These are phyloP conservation scores for Casuarina equisetifolia DNA, from an alignment of 306 rosid genomes.

Conservation along the genomic window DNA sequence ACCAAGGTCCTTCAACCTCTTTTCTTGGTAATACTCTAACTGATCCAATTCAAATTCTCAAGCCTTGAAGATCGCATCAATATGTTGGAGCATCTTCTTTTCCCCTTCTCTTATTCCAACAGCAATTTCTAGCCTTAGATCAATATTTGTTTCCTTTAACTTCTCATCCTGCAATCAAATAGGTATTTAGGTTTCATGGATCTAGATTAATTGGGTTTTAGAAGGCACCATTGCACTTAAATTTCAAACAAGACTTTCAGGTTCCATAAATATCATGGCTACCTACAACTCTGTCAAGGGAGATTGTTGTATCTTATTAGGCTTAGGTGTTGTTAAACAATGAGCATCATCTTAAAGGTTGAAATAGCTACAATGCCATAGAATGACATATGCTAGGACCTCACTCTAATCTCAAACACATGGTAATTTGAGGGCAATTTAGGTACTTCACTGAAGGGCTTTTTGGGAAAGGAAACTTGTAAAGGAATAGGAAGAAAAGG, in stretches of 20 bases:
- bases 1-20: constrained; percentile 95
- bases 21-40: constrained; percentile 84
- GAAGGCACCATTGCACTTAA: not conserved
- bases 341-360: not conserved
- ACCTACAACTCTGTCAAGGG: not conserved
- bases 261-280: not conserved
- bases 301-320: not conserved
- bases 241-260: not conserved
- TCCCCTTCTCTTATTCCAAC: constrained; percentile 89
- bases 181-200: constrained; percentile 19
- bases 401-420: too few species aligned
- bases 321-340: not conserved
- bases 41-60: constrained; percentile 63
- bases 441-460: too few species aligned
- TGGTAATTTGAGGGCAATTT: too few species aligned
- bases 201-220: not conserved
- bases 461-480: too few species aligned
- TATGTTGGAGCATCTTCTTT: constrained; percentile 74
- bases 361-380: not conserved
- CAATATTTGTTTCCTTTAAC: constrained; percentile 56
- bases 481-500: too few species aligned
- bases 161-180: constrained; percentile 65
- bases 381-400: not conserved
- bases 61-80: constrained; percentile 61
- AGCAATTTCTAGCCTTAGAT: constrained; percentile 70